phyloP scores from a whole-genome alignment of 257 asterid species.

The Ehretia macrophylla region DNA sequence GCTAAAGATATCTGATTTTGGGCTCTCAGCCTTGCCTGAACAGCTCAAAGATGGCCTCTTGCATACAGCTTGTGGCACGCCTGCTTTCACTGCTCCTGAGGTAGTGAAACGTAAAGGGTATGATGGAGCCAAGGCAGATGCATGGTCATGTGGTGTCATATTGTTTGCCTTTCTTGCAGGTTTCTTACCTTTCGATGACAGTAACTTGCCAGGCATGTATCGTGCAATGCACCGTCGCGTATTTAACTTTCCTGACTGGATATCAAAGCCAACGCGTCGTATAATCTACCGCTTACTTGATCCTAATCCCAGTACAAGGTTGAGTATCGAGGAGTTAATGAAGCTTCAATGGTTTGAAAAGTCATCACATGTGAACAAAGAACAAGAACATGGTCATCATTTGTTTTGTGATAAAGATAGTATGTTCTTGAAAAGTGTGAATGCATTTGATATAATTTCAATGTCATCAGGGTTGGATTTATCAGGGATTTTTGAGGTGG shows the following conservation, averaged over 20 bases:
- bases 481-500: conserved; percentile 58
- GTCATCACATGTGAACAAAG: conserved; percentile 7
- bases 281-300: conserved; percentile 58
- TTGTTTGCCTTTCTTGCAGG: conserved; percentile 66
- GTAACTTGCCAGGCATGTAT: conserved; percentile 60
- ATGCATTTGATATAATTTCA: conserved; percentile 77
- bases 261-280: conserved; percentile 50
- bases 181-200: conserved; percentile 60
- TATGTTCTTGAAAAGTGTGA: conserved; percentile 30
- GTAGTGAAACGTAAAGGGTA: conserved; percentile 62
- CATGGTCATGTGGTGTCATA: conserved; percentile 91
- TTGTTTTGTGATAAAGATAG: conserved; percentile 20
- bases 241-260: conserved; percentile 55
- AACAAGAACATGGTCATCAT: conserved; percentile 13
- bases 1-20: conserved; percentile 74
- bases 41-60: conserved; percentile 55
- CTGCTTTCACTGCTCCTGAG: conserved; percentile 91
- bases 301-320: conserved; percentile 63
- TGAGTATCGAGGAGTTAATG: conserved; percentile 54
- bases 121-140: conserved; percentile 85
- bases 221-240: conserved; percentile 63
- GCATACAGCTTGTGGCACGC: conserved; percentile 85
- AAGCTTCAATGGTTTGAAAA: conserved; percentile 63
- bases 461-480: conserved; percentile 76
- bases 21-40: conserved; percentile 82